These are phyloP conservation scores for Penicillium janthinellum DNA, from an alignment of 2,329 filamentous ascomycete genomes.

Conservation along the genomic window DNA sequence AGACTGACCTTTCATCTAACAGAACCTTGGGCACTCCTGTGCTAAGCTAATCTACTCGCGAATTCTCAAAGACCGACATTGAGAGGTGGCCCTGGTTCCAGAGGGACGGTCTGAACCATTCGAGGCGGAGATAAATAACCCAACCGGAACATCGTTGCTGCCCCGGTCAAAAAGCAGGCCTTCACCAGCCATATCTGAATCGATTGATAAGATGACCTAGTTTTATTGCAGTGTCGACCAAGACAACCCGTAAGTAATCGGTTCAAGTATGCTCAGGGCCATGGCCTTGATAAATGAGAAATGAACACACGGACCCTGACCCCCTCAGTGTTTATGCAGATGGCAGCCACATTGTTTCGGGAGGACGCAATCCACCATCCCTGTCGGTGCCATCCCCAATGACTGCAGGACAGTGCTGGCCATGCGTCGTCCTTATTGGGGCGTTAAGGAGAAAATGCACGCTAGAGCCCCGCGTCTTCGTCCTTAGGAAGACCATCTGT, in stretches of 20 bases:
- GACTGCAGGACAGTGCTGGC: constrained; percentile 6
- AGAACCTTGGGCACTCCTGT: background rate
- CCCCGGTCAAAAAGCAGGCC: background rate
- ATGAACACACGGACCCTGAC: background rate
- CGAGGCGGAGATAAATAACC: background rate
- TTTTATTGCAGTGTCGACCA: background rate
- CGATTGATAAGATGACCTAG: constrained; percentile 14
- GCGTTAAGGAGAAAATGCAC: background rate
- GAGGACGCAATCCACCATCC: constrained; percentile 12
- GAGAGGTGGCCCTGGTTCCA: background rate
- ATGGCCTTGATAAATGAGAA: background rate
- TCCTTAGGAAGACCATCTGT: background rate
- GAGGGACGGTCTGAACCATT: background rate
- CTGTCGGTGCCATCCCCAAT: constrained; percentile 7
- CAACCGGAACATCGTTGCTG: background rate
- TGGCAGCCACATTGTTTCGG: constrained; percentile 15
- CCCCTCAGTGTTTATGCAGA: constrained; percentile 8
- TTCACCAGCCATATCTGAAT: constrained; percentile 10
- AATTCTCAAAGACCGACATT: background rate
- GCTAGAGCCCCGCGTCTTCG: background rate
- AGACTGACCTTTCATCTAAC: background rate
- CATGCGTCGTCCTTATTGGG: background rate
- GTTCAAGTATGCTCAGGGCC: background rate
- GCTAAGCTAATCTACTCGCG: background rate
- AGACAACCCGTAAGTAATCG: background rate